These are phyloP conservation scores for Tuber magnatum DNA, from an alignment of 495 filamentous ascomycete species.

Conservation along the genomic window DNA sequence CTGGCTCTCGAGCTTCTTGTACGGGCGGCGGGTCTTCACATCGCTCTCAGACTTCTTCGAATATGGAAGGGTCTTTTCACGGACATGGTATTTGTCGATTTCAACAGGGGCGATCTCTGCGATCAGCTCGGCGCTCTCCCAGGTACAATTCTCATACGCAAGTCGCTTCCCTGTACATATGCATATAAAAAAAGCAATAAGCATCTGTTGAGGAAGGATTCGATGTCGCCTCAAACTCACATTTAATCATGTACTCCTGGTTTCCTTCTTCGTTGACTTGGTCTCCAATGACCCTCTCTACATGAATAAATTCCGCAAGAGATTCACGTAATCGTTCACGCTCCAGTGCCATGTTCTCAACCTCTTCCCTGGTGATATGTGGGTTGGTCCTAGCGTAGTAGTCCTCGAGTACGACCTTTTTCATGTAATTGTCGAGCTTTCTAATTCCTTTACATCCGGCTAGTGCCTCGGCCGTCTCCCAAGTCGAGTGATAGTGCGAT, in stretches of 20 bases:
- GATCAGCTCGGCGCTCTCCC: slow-evolving; percentile 73
- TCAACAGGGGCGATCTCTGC: slow-evolving; percentile 70
- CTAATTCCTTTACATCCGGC: slow-evolving; percentile 65
- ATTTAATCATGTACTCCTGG: slow-evolving; percentile 82
- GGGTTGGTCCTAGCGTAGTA: slow-evolving; percentile 28
- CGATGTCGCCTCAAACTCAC: slow-evolving; percentile 44
- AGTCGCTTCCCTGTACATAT: slow-evolving; percentile 62
- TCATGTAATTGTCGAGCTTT: slow-evolving; percentile 87
- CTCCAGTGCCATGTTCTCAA: slow-evolving; percentile 84
- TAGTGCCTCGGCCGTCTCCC: slow-evolving; percentile 71
- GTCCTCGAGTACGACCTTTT: slow-evolving; percentile 62
- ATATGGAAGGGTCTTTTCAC: slow-evolving; percentile 63
- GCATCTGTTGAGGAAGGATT: slow-evolving; percentile 8
- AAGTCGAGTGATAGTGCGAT: slow-evolving; percentile 90
- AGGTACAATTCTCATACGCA: slow-evolving; percentile 86
- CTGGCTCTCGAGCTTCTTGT: slow-evolving; percentile 66
- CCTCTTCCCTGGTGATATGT: slow-evolving; percentile 55
- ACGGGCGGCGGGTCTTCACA: slow-evolving; percentile 59
- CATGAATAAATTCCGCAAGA: slow-evolving; percentile 73
- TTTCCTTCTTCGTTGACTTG: slow-evolving; percentile 63
- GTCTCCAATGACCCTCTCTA: slow-evolving; percentile 83
- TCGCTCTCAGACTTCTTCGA: slow-evolving; percentile 72
- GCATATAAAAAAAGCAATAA: slow-evolving; percentile 3
- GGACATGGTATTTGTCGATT: slow-evolving; percentile 83
- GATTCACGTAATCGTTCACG: slow-evolving; percentile 78